Conservation (phyloP, 108 stramenopile species). For the Pseudonitzschia multistriata region DNA sequence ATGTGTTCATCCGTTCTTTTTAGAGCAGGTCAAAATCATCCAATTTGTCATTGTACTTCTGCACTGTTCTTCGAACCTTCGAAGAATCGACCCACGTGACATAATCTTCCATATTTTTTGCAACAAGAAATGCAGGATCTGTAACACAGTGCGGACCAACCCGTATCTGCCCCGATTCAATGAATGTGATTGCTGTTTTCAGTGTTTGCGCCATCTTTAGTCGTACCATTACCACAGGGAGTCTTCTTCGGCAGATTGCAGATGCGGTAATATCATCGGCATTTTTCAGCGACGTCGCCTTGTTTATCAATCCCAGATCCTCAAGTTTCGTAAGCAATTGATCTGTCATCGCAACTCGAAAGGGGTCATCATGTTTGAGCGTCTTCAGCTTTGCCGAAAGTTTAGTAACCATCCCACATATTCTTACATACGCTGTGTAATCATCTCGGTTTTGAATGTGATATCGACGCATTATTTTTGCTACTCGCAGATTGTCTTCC, state of each 20-base stretch:
- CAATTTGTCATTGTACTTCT: constrained; percentile 97
- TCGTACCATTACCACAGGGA: constrained; percentile 98
- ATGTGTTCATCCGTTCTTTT: neutral
- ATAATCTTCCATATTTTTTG: constrained; percentile 96
- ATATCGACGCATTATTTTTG: constrained; percentile 92
- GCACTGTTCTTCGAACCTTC: constrained; percentile 92
- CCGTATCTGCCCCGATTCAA: constrained; percentile 98
- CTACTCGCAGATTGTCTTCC: constrained; percentile 93
- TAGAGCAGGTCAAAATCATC: constrained; percentile 99
- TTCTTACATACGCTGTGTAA: constrained; percentile 86
- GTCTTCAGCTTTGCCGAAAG: constrained; percentile 88
- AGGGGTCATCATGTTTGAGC: constrained; percentile 84
- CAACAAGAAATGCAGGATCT: constrained; percentile 96
- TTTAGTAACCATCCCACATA: constrained; percentile 91
- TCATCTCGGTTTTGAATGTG: constrained; percentile 98
- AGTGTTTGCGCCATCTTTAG: constrained; percentile 97
- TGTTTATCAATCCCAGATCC: constrained; percentile 86
- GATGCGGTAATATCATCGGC: constrained; percentile 94
- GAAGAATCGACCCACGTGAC: constrained; percentile 98
- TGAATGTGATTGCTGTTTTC: constrained; percentile 88
- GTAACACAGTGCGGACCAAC: constrained; percentile 98
- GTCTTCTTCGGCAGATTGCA: constrained; percentile 90
- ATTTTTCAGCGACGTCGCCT: constrained; percentile 83
- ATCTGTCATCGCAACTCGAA: constrained; percentile 95
- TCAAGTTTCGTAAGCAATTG: constrained; percentile 93